These are phyloP conservation scores for Aspergillus steynii DNA, from an alignment of 495 filamentous ascomycete species.

Conservation along the genomic window DNA sequence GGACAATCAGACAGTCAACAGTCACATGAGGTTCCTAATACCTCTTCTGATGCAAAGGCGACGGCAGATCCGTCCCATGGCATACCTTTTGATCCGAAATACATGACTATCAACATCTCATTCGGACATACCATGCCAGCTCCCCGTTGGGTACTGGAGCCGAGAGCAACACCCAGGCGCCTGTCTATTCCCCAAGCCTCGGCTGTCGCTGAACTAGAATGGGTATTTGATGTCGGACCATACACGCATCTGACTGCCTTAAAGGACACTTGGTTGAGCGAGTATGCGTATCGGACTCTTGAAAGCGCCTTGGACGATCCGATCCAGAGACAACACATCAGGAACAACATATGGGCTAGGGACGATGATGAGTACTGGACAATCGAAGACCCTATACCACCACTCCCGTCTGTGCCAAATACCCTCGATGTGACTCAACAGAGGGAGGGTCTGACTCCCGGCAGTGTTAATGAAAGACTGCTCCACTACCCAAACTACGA, in stretches of 20 bases:
- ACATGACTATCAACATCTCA: background rate
- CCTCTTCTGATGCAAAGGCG: background rate
- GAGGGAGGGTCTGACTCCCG: background rate
- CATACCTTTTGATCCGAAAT: background rate
- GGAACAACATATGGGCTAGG: slow-evolving; percentile 14
- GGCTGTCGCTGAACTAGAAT: slow-evolving; percentile 11
- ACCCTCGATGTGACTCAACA: background rate
- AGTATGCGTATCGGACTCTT: slow-evolving; percentile 22
- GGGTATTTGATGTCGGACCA: slow-evolving; percentile 30
- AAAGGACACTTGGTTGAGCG: slow-evolving; percentile 14
- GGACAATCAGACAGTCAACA: background rate
- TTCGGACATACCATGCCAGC: background rate
- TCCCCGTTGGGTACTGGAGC: background rate
- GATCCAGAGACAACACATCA: slow-evolving; percentile 13
- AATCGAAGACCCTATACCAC: slow-evolving; percentile 27
- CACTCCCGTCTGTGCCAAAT: slow-evolving; percentile 12
- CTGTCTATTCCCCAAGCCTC: too few species aligned
- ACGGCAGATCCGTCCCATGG: background rate
- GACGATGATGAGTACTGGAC: slow-evolving; percentile 2
- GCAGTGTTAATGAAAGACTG: background rate
- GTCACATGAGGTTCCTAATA: background rate
- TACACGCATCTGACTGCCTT: slow-evolving; percentile 1
- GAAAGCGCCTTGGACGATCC: slow-evolving; percentile 16
- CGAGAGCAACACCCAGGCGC: too few species aligned
- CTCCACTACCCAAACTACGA: slow-evolving; percentile 9